These are phyloP conservation scores for Sicyos baderoa DNA, from an alignment of 306 rosid species.

Conservation along the genomic window DNA sequence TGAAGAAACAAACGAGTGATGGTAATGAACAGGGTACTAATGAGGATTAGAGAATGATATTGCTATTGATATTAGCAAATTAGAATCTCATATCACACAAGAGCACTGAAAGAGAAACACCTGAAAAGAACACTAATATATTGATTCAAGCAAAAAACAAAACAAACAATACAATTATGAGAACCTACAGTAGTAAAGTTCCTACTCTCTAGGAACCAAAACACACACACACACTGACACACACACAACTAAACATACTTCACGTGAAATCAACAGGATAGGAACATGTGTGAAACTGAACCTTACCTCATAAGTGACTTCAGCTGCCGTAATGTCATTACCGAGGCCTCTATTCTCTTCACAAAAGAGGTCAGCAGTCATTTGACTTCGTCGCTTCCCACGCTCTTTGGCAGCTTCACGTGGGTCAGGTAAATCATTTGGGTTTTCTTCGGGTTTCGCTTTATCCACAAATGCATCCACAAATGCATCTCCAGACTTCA, in stretches of 20 bases:
- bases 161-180: not conserved
- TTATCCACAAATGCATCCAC: not conserved
- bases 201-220: not conserved
- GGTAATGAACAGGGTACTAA: constrained; percentile 3
- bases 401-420: constrained; percentile 61
- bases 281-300: constrained; percentile 8
- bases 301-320: constrained; percentile 52
- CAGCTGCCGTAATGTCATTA: constrained; percentile 43
- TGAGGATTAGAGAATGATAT: not conserved
- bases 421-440: constrained; percentile 32
- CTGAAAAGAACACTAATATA: not conserved
- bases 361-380: constrained; percentile 45
- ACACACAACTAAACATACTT: not conserved
- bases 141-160: constrained; percentile 4
- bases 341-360: constrained; percentile 39
- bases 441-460: constrained; percentile 28
- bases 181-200: not conserved
- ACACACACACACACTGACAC: too few species aligned
- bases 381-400: constrained; percentile 38
- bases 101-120: not conserved
- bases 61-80: not conserved
- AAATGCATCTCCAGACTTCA: constrained; percentile 39
- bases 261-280: constrained; percentile 5
- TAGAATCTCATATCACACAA: not conserved
- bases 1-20: not conserved